Evolutionary conservation across 768 basidiomycete species (phyloP).

Genomic region (Xerocomus brunneocitrinus): DNA sequence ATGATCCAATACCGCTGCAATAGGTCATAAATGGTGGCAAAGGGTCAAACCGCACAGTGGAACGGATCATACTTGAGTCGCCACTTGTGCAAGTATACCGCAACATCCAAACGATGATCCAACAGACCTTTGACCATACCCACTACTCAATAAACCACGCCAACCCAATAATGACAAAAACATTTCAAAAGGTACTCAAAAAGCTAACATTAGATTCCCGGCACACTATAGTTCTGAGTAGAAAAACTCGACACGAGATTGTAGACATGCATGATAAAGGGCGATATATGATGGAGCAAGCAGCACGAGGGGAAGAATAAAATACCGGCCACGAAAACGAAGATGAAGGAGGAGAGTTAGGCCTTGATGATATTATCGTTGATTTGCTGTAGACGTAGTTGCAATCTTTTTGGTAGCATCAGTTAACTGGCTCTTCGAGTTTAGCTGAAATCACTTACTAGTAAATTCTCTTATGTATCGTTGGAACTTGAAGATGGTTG

Average conservation of each 20-base stretch:
- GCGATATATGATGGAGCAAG: background rate
- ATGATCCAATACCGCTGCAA: too few relatives aligned
- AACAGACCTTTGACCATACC: background rate
- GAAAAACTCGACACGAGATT: background rate
- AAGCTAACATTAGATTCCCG: background rate
- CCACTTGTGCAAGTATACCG: background rate
- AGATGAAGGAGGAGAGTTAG: background rate
- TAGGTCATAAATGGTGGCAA: constrained; percentile 17
- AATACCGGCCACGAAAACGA: background rate
- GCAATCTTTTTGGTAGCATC: too few relatives aligned
- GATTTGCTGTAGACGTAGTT: too few relatives aligned
- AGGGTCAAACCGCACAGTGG: background rate
- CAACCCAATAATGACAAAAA: background rate
- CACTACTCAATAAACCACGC: background rate
- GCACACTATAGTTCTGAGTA: background rate
- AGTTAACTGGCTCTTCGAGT: too few relatives aligned
- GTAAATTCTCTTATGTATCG: too few relatives aligned
- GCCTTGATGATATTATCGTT: background rate
- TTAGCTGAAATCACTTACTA: too few relatives aligned
- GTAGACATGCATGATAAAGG: background rate
- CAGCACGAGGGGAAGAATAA: background rate
- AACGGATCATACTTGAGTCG: background rate
- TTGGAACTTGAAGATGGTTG: too few relatives aligned
- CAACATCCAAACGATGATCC: background rate
- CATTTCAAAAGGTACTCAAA: background rate